A percentile compares a stretch with the other conserved stretches of the same genome.
Conservation (phyloP, 2,329 filamentous ascomycete genomes). For the Verticillium tricorpus region DNA sequence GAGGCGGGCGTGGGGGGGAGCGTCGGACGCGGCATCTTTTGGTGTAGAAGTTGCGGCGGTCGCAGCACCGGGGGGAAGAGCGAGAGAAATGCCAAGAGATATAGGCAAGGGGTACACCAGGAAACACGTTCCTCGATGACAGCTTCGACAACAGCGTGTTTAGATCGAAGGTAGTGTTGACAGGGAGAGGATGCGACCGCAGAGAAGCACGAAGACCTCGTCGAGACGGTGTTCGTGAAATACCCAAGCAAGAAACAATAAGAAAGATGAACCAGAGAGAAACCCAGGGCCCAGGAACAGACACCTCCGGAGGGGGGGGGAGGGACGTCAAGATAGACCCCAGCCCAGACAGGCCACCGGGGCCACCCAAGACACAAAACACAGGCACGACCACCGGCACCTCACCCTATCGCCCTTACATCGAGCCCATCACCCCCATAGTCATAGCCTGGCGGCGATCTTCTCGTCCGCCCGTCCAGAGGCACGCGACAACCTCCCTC, state of each 20-base stretch:
- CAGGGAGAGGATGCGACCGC: not conserved
- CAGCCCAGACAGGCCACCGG: not conserved
- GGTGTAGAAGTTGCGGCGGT: not conserved
- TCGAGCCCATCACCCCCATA: not conserved
- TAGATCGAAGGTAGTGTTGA: not conserved
- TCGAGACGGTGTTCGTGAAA: not conserved
- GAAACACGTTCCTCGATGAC: not conserved
- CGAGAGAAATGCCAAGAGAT: not conserved
- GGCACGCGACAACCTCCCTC: not conserved
- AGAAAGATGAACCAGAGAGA: not conserved
- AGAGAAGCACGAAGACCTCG: not conserved
- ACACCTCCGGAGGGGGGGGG: not conserved
- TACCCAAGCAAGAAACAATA: not conserved
- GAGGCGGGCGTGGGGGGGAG: conserved; percentile 74
- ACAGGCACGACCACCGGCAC: not conserved
- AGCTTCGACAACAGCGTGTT: not conserved
- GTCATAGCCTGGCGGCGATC: not conserved
- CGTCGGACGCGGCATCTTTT: conserved; percentile 58
- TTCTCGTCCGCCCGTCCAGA: not conserved
- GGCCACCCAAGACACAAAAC: not conserved
- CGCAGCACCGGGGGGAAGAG: not conserved
- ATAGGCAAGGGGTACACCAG: not conserved
- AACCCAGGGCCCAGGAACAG: not conserved
- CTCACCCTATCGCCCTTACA: not conserved
- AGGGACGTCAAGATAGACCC: not conserved